These are phyloP conservation scores for Ascochyta pisi DNA, from an alignment of 2,329 filamentous ascomycete species.

Conservation along the genomic window DNA sequence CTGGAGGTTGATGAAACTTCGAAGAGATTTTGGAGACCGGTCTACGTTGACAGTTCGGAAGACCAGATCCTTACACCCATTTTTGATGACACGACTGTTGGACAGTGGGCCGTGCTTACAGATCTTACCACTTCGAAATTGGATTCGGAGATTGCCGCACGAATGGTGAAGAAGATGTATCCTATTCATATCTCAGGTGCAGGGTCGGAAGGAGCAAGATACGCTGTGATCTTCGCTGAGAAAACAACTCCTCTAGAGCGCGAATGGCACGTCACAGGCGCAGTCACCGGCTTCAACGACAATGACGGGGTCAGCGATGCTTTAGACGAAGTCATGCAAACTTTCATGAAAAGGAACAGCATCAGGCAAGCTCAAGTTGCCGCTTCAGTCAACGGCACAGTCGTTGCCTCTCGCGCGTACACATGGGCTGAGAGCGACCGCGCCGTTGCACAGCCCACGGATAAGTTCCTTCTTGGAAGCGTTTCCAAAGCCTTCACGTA, in stretches of 20 bases:
- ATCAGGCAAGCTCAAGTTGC: slow-evolving; percentile 35
- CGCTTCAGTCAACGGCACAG: slow-evolving; percentile 24
- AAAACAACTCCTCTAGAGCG: slow-evolving; percentile 19
- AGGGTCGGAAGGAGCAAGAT: slow-evolving; percentile 14
- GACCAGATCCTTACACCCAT: slow-evolving; percentile 25
- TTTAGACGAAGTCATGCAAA: slow-evolving; percentile 23
- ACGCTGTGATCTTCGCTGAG: slow-evolving; percentile 31
- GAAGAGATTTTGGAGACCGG: slow-evolving; percentile 33
- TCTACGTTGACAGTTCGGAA: slow-evolving; percentile 23
- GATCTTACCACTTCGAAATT: slow-evolving; percentile 23
- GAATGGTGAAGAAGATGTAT: slow-evolving; percentile 18
- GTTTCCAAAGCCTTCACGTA: slow-evolving; percentile 33
- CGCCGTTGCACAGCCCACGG: slow-evolving; percentile 21
- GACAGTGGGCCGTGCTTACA: slow-evolving; percentile 24
- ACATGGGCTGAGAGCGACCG: slow-evolving; percentile 33
- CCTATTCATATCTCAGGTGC: slow-evolving; percentile 25
- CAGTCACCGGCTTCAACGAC: slow-evolving; percentile 28
- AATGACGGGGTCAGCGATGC: slow-evolving; percentile 17
- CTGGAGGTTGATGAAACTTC: slow-evolving; percentile 19
- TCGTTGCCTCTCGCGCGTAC: slow-evolving; percentile 26
- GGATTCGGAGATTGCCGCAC: slow-evolving; percentile 19
- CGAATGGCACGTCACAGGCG: slow-evolving; percentile 26
- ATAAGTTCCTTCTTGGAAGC: slow-evolving; percentile 35
- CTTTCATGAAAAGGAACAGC: slow-evolving; percentile 28
- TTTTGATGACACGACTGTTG: slow-evolving; percentile 32